A percentile compares a stretch with the other conserved stretches of the same genome.
phyloP scores from a whole-genome alignment of 306 rosid species.

The Malus orientalis region DNA sequence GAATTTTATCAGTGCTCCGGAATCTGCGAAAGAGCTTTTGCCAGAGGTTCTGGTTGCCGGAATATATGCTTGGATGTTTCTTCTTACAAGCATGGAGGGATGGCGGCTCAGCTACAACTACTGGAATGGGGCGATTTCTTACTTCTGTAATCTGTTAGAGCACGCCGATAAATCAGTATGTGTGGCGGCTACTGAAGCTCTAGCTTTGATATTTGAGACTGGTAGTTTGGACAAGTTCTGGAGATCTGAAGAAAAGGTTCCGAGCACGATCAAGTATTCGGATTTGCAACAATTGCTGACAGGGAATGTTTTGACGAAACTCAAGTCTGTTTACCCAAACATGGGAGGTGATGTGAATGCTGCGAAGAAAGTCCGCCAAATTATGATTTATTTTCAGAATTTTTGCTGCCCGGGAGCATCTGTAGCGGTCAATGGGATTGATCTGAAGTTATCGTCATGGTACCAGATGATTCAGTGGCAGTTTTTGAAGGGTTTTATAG shows the following conservation, averaged over 20 bases:
- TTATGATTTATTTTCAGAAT: neutral
- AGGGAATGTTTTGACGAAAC: neutral
- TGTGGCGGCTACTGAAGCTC: slow-evolving; percentile 14
- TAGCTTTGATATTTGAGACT: slow-evolving; percentile 19
- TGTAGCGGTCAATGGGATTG: neutral
- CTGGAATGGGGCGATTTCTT: slow-evolving; percentile 17
- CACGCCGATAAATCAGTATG: slow-evolving; percentile 3
- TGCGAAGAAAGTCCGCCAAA: neutral
- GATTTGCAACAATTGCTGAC: neutral
- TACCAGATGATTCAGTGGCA: slow-evolving; percentile 13
- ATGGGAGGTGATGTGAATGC: neutral
- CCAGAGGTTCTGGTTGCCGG: slow-evolving; percentile 16
- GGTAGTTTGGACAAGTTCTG: slow-evolving; percentile 19
- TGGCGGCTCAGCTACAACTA: slow-evolving; percentile 14
- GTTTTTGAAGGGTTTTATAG: slow-evolving; percentile 2
- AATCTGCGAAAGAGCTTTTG: slow-evolving; percentile 1
- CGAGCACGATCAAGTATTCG: neutral
- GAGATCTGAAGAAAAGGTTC: neutral
- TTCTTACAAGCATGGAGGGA: slow-evolving; percentile 19
- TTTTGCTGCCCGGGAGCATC: slow-evolving; percentile 3
- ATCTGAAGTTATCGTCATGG: slow-evolving; percentile 15
- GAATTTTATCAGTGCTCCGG: slow-evolving; percentile 10
- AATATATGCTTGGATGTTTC: slow-evolving; percentile 30
- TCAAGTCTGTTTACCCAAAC: neutral
- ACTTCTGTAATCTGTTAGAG: slow-evolving; percentile 9